Conservation (phyloP, 179 eudicot genomes). For the Pouteria campechiana region DNA sequence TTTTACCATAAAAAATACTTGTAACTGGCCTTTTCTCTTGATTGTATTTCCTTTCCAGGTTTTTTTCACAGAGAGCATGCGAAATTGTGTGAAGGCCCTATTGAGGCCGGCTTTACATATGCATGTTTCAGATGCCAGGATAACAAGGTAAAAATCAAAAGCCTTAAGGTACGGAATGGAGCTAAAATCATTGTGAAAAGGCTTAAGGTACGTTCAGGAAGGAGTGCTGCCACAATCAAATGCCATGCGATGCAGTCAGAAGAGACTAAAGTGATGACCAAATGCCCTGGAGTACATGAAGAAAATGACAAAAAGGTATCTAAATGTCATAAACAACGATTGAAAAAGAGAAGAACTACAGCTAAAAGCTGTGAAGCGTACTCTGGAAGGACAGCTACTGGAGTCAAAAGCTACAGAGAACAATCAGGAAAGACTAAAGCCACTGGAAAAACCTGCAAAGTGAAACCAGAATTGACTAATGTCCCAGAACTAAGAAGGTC, state of each 20-base stretch:
- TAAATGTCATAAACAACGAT: conserved; percentile 12
- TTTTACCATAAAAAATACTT: background rate
- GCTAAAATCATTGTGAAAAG: too few relatives aligned
- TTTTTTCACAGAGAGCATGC: conserved; percentile 80
- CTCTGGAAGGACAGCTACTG: conserved; percentile 1
- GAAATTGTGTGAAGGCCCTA: conserved; percentile 41
- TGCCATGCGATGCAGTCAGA: too few relatives aligned
- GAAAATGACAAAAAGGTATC: conserved; percentile 12
- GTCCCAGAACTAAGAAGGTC: conserved; percentile 18
- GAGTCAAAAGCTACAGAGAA: conserved; percentile 16
- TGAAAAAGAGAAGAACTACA: conserved; percentile 15
- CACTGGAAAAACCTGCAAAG: conserved; percentile 18
- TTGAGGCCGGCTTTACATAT: conserved; percentile 27
- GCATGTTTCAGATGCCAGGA: conserved; percentile 61
- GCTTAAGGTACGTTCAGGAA: too few relatives aligned
- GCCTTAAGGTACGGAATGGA: too few relatives aligned
- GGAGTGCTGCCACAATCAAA: too few relatives aligned
- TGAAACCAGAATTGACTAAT: conserved; percentile 12
- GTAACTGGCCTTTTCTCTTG: background rate
- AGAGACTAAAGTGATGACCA: too few relatives aligned
- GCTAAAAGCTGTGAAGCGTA: conserved; percentile 5
- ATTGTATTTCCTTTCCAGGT: conserved; percentile 21
- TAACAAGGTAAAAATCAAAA: too few relatives aligned
- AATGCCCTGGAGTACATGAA: conserved; percentile 18
- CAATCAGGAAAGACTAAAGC: conserved; percentile 24